Base-by-base conservation (phyloP, 2,329 filamentous ascomycete species). In the Aureobasidium mangrovei region DNA sequence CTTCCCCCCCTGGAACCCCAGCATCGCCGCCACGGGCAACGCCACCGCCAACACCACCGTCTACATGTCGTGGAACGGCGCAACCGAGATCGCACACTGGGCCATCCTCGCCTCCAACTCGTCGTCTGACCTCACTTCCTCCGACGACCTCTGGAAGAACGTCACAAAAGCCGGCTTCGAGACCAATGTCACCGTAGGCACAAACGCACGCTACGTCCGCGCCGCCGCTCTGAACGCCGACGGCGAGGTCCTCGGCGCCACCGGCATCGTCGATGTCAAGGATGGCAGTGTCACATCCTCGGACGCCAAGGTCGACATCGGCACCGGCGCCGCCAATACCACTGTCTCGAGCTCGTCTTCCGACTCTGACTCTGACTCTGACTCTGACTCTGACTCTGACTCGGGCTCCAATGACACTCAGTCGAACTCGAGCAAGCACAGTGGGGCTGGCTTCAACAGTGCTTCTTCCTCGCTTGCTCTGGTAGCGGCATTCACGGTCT, bases 141-240 rank as follows among this genome's bases (percentile, higher is more conserved):
- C 38, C 1, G 39, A 46, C 3, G 42, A 54, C 3, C 35, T 58
- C 12, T 58, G 56, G 56, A 56, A 49, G n/a, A 54, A 58, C 18
- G 53, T 58, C 10, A 45, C 45, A 12, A 59, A 54, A 41, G 28
- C 43, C n/a, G 59, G 59, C 3, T 60, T 60, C 33, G 59, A 60
- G 52, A 59, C 57, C 1, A 44, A 52, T 4, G 33, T 57, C 12
- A 48, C 43, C 18, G 58, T 60, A 5, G 58, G 48, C 18, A 33
- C 43, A 3, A 29, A 38, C 24, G 54, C 49, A 3, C 41, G 56
- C 33, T 62, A 59, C 35, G 40, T 64, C 12, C 56, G 59, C 27
- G 56, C 60, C 28, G 56, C 59, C 4, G 62, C 63, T 29, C 38
- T 65, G 7, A 58, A 62, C 35, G 26, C 41, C 5, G 44, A 60